A percentile compares a stretch with the other conserved stretches of the same genome.
Conservation (phyloP, 2,329 filamentous ascomycete species). For the Fusarium napiforme region DNA sequence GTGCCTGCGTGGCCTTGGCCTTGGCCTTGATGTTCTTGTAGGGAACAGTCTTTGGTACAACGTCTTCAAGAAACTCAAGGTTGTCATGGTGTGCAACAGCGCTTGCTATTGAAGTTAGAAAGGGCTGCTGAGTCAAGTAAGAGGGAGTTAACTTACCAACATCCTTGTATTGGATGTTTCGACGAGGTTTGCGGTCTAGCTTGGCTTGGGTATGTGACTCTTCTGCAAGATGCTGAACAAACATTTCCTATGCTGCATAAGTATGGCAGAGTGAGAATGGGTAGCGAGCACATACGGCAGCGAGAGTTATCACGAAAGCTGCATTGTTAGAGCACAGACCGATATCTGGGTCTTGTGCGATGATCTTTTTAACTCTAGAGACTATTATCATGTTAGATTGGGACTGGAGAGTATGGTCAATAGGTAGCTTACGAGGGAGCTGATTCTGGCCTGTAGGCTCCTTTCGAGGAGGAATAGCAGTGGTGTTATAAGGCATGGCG, state of each 20-base stretch:
- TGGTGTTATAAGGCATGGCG: constrained; percentile 89
- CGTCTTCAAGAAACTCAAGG: constrained; percentile 92
- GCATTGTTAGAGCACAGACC: constrained; percentile 90
- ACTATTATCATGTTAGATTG: constrained; percentile 63
- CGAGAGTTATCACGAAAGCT: constrained; percentile 91
- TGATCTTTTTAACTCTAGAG: constrained; percentile 95
- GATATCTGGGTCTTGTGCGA: constrained; percentile 87
- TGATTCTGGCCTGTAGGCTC: constrained; percentile 87
- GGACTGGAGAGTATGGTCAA: constrained; percentile 9
- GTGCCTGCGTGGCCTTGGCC: constrained; percentile 61
- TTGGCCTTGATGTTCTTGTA: constrained; percentile 81
- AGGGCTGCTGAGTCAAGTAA: background rate
- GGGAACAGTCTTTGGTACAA: constrained; percentile 86
- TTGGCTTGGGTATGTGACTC: constrained; percentile 90
- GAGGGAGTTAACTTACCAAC: constrained; percentile 68
- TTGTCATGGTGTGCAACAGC: constrained; percentile 91
- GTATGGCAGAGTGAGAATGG: background rate
- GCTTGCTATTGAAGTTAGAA: constrained; percentile 66
- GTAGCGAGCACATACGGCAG: constrained; percentile 70
- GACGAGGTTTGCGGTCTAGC: constrained; percentile 88
- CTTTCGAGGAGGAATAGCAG: constrained; percentile 80
- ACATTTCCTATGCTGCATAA: constrained; percentile 77
- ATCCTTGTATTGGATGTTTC: constrained; percentile 96
- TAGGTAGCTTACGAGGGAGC: constrained; percentile 77
- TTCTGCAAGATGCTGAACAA: constrained; percentile 89